These are phyloP conservation scores for Hebeloma cylindrosporum DNA, from an alignment of 768 basidiomycete genomes.

Conservation along the genomic window DNA sequence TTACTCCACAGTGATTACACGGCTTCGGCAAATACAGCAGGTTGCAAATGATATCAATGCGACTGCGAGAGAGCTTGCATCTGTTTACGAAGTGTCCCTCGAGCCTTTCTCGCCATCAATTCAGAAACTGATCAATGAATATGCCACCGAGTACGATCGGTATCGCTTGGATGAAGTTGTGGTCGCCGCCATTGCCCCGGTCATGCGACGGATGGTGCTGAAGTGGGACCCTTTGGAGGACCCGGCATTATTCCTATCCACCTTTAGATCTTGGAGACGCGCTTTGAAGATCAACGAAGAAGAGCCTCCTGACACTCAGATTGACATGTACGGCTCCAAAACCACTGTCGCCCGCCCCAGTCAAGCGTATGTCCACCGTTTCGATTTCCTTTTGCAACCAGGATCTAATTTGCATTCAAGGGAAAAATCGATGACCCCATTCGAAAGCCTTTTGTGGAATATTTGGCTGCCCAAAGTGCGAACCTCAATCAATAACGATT, in stretches of 20 bases:
- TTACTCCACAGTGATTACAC: constrained; percentile 60
- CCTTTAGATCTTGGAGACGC: constrained; percentile 68
- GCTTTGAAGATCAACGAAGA: constrained; percentile 63
- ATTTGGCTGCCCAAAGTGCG: constrained; percentile 96
- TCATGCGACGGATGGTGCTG: constrained; percentile 69
- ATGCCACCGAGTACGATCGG: constrained; percentile 68
- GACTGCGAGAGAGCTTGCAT: constrained; percentile 62
- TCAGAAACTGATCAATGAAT: constrained; percentile 69
- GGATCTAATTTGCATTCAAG: constrained; percentile 29
- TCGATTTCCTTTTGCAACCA: background rate
- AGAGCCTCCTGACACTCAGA: constrained; percentile 41
- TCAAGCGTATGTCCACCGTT: constrained; percentile 35
- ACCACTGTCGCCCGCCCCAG: constrained; percentile 29
- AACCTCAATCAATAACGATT: constrained; percentile 92
- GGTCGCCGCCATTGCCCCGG: constrained; percentile 87
- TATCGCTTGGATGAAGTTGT: constrained; percentile 89
- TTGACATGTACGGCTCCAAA: constrained; percentile 59
- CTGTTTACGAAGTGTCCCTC: constrained; percentile 68
- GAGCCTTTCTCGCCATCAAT: constrained; percentile 74
- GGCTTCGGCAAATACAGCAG: constrained; percentile 74
- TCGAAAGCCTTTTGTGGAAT: constrained; percentile 92
- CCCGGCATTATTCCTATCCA: constrained; percentile 62
- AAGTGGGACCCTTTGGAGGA: constrained; percentile 84
- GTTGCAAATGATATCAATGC: constrained; percentile 70
- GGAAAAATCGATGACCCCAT: constrained; percentile 85